These are phyloP conservation scores for Dichotomopilus funicola DNA, from an alignment of 2,329 filamentous ascomycete genomes.

Conservation along the genomic window DNA sequence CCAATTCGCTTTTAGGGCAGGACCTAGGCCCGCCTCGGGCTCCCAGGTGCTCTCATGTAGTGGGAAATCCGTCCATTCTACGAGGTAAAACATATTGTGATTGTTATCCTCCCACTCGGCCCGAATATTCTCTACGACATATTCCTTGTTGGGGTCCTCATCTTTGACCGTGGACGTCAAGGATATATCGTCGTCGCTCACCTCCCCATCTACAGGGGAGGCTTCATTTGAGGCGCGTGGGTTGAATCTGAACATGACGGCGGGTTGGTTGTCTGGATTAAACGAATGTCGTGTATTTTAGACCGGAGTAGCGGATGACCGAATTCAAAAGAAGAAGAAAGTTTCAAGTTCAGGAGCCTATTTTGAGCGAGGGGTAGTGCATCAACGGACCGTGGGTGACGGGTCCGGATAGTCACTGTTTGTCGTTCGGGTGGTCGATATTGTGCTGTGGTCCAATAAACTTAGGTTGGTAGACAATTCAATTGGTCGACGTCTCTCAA, in stretches of 20 bases:
- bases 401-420: too few species aligned
- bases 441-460: too few species aligned
- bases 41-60: constrained; percentile 53
- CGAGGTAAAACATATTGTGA: constrained; percentile 45
- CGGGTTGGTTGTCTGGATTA: not conserved
- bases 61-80: constrained; percentile 58
- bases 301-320: not conserved
- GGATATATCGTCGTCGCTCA: constrained; percentile 45
- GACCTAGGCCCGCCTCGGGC: constrained; percentile 37
- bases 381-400: too few species aligned
- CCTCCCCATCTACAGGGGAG: constrained; percentile 1
- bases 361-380: too few species aligned
- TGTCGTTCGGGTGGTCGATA: too few species aligned
- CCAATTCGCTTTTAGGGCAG: constrained; percentile 39
- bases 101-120: constrained; percentile 34
- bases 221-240: not conserved
- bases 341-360: not conserved
- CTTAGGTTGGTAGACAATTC: too few species aligned
- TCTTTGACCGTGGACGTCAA: constrained; percentile 44
- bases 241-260: constrained; percentile 6
- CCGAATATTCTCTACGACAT: constrained; percentile 48
- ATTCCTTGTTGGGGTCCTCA: constrained; percentile 40
- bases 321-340: not conserved
- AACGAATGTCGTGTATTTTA: not conserved
- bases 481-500: too few species aligned